Percentiles rank a stretch among this genome's conserved stretches.
phyloP scores from a whole-genome alignment of 306 rosid species.

The Myrica gale region DNA sequence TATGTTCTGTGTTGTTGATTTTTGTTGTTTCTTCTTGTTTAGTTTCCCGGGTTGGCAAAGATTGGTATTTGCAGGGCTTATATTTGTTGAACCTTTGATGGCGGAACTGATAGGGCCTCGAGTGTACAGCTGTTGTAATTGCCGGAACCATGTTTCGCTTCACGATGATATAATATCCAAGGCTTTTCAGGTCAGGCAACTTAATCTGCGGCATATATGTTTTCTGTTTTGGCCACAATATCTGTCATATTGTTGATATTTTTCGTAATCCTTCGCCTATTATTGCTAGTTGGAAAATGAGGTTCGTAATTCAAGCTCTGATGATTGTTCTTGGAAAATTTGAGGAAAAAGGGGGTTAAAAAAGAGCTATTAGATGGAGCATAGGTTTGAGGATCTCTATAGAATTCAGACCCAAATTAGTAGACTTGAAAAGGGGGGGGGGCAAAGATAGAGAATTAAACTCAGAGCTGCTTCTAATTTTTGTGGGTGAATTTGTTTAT shows the following conservation, averaged over 20 bases:
- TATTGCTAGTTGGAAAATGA: neutral
- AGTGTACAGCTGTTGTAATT: conserved; percentile 88
- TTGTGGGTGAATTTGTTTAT: neutral
- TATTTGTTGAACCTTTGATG: conserved; percentile 41
- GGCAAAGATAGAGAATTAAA: neutral
- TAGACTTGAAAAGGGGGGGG: neutral
- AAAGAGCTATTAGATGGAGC: neutral
- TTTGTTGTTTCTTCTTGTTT: neutral
- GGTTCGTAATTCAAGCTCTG: neutral
- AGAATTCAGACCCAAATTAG: conserved; percentile 2
- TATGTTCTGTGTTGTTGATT: conserved; percentile 10
- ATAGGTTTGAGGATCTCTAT: conserved; percentile 4
- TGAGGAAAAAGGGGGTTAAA: neutral
- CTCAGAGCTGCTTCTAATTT: neutral
- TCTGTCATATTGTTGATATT: neutral
- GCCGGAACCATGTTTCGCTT: conserved; percentile 88
- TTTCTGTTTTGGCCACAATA: neutral
- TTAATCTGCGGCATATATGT: neutral
- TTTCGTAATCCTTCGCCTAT: neutral
- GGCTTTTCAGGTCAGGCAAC: conserved; percentile 80
- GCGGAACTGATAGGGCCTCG: conserved; percentile 89
- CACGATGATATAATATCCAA: conserved; percentile 97
- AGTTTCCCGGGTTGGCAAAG: conserved; percentile 22
- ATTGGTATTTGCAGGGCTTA: conserved; percentile 33
- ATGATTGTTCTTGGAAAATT: neutral